Base-by-base conservation (phyloP, 495 filamentous ascomycete species). In the Tuber calosporum region DNA sequence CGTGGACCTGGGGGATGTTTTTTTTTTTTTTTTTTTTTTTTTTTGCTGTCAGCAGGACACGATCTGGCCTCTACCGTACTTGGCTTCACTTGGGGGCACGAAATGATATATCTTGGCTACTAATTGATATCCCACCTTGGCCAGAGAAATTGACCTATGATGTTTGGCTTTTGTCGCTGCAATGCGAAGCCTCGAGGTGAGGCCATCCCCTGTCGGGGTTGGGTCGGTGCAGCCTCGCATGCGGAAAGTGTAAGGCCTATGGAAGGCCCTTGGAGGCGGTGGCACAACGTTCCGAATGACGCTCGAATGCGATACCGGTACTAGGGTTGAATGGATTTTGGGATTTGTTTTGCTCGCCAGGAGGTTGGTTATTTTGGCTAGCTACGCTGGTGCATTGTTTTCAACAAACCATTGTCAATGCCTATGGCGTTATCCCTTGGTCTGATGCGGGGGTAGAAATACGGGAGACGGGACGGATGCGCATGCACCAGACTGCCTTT, bases 101-200 rank as follows among this genome's bases (percentile, higher is more conserved):
- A 70, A 66, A 73, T 78, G 73, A 45, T 42, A 48, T 77, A 77
- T 66, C 69, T 73, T 41, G 70, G 67, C 72, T 73, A 77, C 73
- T 67, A 41, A 53, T 58, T 58, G 48, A 22, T 4, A 68, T 67
- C 67, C 26, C 34, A 62, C 19, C 53, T 62, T 17, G 53, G 26
- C 13, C 26, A 15, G 13, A 34, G 53, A 34, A 30, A 30, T 58
- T 58, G 53, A 34, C 26, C 53, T 62, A 62, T 62, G 26, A 19
- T 26, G 53, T 26, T 34, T 34, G 26, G 30, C 4, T 34, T 62
- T 62, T 62, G 26, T 62, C 26, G 53, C 53, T 62, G 53, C 53
- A 34, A 62, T 34, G 53, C 1, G 26, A 62, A 34, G 26, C 34
- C 53, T 34, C 53, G 53, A 62, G 13, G 4, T 34, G 26, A 3